phyloP scores from a whole-genome alignment of 495 filamentous ascomycete species.

The Hypoxylon rickii region DNA sequence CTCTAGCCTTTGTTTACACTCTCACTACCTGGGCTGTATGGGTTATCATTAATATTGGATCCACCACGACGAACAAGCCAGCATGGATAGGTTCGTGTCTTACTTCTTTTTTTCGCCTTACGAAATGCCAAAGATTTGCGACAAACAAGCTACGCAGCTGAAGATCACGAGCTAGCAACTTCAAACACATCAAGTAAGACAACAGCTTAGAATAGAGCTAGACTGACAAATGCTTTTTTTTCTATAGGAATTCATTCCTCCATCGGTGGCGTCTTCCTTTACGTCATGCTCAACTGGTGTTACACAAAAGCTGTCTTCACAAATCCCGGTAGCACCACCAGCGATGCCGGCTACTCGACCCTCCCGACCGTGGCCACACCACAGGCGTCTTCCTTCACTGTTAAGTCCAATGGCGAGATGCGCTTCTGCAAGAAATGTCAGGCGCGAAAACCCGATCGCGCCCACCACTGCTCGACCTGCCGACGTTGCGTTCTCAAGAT shows the following conservation, averaged over 20 bases:
- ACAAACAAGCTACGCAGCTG: too few species aligned
- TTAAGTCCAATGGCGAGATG: constrained; percentile 82
- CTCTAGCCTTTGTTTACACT: constrained; percentile 85
- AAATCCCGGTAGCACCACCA: constrained; percentile 71
- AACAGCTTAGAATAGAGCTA: background rate
- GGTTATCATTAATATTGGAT: constrained; percentile 78
- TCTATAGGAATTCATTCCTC: constrained; percentile 49
- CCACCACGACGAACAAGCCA: constrained; percentile 54
- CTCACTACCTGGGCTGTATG: constrained; percentile 89
- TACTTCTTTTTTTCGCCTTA: background rate
- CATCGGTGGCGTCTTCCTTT: constrained; percentile 70
- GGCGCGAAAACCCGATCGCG: constrained; percentile 88
- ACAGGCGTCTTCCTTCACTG: constrained; percentile 76
- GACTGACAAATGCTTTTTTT: background rate
- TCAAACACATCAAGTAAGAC: background rate
- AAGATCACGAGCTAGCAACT: too few species aligned
- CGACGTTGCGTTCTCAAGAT: constrained; percentile 94
- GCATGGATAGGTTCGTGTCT: constrained; percentile 68
- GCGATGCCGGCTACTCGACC: constrained; percentile 54
- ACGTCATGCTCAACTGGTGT: constrained; percentile 78
- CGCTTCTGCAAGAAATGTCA: constrained; percentile 98
- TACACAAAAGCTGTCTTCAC: constrained; percentile 95
- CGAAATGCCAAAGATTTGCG: too few species aligned
- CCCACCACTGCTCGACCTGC: constrained; percentile 95
- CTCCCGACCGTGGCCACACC: constrained; percentile 53